These are phyloP conservation scores for Dalbergia cultrata DNA, from an alignment of 306 rosid genomes.

Conservation along the genomic window DNA sequence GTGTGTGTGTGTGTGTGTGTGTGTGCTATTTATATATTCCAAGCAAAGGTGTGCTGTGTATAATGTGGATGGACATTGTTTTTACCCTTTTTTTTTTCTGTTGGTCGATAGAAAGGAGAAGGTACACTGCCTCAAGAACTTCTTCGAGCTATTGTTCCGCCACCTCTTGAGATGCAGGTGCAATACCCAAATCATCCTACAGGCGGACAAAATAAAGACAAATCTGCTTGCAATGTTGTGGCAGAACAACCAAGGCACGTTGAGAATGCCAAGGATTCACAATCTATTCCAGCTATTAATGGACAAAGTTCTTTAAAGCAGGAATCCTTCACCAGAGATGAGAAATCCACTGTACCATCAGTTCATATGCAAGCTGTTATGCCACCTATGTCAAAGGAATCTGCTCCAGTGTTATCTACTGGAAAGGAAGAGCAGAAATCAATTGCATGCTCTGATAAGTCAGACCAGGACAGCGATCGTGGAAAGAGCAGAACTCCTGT, in stretches of 20 bases:
- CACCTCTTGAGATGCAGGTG: constrained; percentile 81
- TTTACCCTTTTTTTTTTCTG: constrained; percentile 43
- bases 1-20: background rate
- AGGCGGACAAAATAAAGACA: constrained; percentile 72
- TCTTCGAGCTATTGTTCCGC: constrained; percentile 89
- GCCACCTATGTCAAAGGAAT: constrained; percentile 68
- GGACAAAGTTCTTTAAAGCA: constrained; percentile 64
- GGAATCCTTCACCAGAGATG: constrained; percentile 74
- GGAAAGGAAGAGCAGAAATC: constrained; percentile 82
- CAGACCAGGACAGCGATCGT: constrained; percentile 75
- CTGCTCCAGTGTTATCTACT: constrained; percentile 55
- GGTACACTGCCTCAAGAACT: constrained; percentile 97
- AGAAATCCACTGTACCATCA: constrained; percentile 60
- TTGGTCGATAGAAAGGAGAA: constrained; percentile 91
- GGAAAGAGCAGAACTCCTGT: constrained; percentile 59
- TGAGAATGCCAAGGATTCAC: constrained; percentile 70
- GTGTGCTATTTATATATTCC: constrained; percentile 12
- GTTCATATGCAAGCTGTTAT: constrained; percentile 62
- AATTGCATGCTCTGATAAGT: constrained; percentile 59
- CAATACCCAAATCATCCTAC: constrained; percentile 66
- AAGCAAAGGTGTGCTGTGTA: constrained; percentile 28
- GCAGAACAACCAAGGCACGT: constrained; percentile 61
- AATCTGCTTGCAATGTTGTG: constrained; percentile 63
- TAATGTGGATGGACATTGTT: constrained; percentile 34
- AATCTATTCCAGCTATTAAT: constrained; percentile 56